Conservation (phyloP, 176 grass and related monocot species). For the Sorghum bicolor region DNA sequence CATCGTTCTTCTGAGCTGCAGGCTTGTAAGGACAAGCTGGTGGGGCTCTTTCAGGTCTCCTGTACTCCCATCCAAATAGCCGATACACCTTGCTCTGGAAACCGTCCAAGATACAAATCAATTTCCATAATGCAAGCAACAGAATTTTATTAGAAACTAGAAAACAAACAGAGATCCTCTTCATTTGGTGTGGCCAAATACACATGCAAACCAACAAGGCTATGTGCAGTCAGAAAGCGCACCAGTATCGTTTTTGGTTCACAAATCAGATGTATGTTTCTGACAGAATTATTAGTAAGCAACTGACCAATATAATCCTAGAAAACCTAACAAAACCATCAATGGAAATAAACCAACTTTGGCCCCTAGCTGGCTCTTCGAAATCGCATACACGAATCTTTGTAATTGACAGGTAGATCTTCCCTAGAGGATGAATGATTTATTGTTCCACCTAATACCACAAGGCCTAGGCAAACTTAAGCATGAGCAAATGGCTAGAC, state of each 20-base stretch:
- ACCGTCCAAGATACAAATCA: neutral
- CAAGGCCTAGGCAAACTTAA: neutral
- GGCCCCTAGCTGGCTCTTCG: neutral
- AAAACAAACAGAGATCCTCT: neutral
- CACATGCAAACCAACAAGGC: neutral
- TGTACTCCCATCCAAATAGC: conserved; percentile 94
- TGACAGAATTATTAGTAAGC: neutral
- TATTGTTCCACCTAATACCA: neutral
- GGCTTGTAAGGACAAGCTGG: conserved; percentile 91
- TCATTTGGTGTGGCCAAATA: neutral
- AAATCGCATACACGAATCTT: neutral
- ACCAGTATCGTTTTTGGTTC: neutral
- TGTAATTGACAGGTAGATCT: neutral
- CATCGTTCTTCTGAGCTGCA: conserved; percentile 39
- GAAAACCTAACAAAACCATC: neutral
- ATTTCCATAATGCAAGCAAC: neutral
- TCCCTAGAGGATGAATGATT: neutral
- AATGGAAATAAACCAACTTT: neutral
- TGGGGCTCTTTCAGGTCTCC: conserved; percentile 69
- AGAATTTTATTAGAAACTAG: neutral
- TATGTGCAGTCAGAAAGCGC: neutral
- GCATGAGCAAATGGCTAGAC: neutral
- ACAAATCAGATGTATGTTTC: neutral
- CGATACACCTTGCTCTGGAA: conserved; percentile 75
- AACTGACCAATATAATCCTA: neutral